Percentiles rank a stretch among this genome's conserved stretches.
phyloP scores from a whole-genome alignment of 1,139 yeast species.

The Suhomyces kunorum region DNA sequence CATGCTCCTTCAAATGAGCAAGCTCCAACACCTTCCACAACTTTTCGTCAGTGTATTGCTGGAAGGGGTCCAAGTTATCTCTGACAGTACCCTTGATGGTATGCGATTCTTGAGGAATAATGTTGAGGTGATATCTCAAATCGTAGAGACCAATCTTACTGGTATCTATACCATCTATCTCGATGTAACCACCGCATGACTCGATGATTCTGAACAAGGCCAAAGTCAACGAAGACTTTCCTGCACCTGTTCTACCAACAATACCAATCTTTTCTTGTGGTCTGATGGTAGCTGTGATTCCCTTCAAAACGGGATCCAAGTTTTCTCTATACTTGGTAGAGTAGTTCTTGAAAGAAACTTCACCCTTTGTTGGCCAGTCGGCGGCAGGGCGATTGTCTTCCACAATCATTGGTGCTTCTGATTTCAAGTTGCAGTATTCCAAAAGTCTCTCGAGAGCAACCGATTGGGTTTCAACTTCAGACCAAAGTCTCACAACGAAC shows the following conservation, averaged over 20 bases:
- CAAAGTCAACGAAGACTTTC: constrained; percentile 33
- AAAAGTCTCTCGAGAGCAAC: constrained; percentile 32
- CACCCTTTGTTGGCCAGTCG: constrained; percentile 30
- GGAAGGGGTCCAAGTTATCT: constrained; percentile 34
- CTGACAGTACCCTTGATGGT: constrained; percentile 33
- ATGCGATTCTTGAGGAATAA: constrained; percentile 36
- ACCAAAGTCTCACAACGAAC: constrained; percentile 30
- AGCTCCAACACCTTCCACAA: constrained; percentile 32
- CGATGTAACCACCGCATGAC: constrained; percentile 29
- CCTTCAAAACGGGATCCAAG: constrained; percentile 30
- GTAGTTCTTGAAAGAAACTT: constrained; percentile 27
- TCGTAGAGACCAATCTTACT: constrained; percentile 29
- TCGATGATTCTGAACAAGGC: constrained; percentile 35
- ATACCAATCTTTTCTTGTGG: constrained; percentile 33
- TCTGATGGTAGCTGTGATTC: constrained; percentile 24
- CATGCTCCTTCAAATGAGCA: constrained; percentile 33
- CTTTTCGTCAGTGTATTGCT: constrained; percentile 25
- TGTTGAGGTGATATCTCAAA: constrained; percentile 30
- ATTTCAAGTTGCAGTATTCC: constrained; percentile 27
- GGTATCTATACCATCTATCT: constrained; percentile 30
- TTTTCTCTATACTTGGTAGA: constrained; percentile 31
- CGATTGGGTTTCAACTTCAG: constrained; percentile 29
- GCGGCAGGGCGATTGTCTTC: constrained; percentile 26
- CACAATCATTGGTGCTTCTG: constrained; percentile 29
- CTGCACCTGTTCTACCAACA: constrained; percentile 38